Evolutionary conservation across 2,329 filamentous ascomycete species (phyloP).

Genomic region (Ambrosiella beaveri): DNA sequence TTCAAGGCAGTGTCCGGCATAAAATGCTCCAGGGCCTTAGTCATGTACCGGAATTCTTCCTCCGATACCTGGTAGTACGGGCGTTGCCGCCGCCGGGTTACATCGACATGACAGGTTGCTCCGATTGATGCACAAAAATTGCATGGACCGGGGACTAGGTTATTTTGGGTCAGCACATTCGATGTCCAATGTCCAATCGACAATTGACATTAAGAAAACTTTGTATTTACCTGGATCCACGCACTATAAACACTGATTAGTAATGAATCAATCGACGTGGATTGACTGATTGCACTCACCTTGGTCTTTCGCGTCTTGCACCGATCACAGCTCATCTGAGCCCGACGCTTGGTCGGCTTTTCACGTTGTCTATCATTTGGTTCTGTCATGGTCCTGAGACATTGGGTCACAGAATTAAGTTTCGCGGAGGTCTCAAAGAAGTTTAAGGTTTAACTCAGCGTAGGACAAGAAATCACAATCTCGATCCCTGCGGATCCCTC

Average conservation of each 20-base stretch:
- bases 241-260: slow-evolving; percentile 9
- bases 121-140: slow-evolving; percentile 18
- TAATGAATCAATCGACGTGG: slow-evolving; percentile 13
- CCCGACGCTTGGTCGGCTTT: slow-evolving; percentile 15
- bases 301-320: slow-evolving; percentile 19
- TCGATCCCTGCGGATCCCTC: background rate
- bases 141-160: slow-evolving; percentile 17
- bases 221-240: slow-evolving; percentile 10
- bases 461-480: background rate
- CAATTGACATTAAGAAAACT: background rate
- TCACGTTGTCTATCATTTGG: slow-evolving; percentile 1
- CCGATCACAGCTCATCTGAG: slow-evolving; percentile 19
- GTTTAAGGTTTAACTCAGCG: background rate
- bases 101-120: slow-evolving; percentile 17
- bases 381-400: background rate
- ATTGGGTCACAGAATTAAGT: too few species aligned
- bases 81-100: slow-evolving; percentile 18
- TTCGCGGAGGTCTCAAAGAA: background rate
- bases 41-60: slow-evolving; percentile 19
- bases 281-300: slow-evolving; percentile 9
- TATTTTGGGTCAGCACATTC: background rate
- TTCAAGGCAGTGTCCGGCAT: slow-evolving; percentile 17
- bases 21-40: slow-evolving; percentile 17
- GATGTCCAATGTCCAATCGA: background rate
- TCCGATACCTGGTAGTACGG: slow-evolving; percentile 19